Base-by-base conservation (phyloP, 345 rosid genomes). In the Anacardium occidentale region DNA sequence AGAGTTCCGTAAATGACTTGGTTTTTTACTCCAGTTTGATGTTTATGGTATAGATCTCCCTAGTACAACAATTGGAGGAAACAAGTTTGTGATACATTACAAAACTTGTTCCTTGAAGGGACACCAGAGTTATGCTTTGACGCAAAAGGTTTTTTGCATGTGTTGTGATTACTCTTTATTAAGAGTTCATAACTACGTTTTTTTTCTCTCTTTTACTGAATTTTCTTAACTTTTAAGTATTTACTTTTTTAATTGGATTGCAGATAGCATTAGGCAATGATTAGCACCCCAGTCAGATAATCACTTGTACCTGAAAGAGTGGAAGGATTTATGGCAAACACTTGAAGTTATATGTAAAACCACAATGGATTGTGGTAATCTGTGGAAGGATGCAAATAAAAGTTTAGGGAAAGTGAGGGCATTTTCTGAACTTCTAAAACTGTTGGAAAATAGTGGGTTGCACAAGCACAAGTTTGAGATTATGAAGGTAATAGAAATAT, bases 381-480 rank as follows among this genome's bases (percentile, higher is more conserved):
- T 88, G 50, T 92, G 98, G 98, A 88, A 78, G 77, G 90, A 88
- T 73, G 76, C 48, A 42, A 80, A 74, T 64, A 91, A 80, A 76
- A 78, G 72, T 56, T 65, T 82, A 15, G 86, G 87, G 58, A 95
- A 95, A 85, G 88, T 78, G 80, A 83, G 91, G 82, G 96, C 84
- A 5, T 79, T 90, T 45, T 67, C 87, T 70, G 93, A 87, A 45
- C 93, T 92, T 75, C 83, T 95, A 62, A 87, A 85, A 85, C 81
- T 86, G 82, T 78, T 95, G 68, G 97, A 89, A 70, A 79, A 68
- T 71, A 80, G 83, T 78, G 99, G 97, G 76, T 76, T 95, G 89
- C 87, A 83, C 24, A 85, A 86, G 76, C 98, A 88, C 86, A 88
- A 85, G 86, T 86, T 80, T 69, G 90, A 83, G 74, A 77, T 78